phyloP scores from a whole-genome alignment of 108 stramenopile species.

The Fragilariopsis cylindrus region DNA sequence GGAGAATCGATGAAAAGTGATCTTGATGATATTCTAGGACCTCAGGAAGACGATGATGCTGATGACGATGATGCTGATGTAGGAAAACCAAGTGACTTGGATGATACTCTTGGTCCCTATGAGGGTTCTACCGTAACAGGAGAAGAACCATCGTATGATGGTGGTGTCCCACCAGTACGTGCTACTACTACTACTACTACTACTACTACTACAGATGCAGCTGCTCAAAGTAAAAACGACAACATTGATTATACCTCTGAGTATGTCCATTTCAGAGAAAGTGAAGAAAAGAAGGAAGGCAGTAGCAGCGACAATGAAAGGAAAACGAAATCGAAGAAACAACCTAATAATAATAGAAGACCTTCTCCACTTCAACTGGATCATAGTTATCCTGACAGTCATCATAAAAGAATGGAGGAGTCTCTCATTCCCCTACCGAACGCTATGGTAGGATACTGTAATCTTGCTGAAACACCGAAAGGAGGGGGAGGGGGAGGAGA shows the following conservation, averaged over 20 bases:
- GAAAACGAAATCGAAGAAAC: background rate
- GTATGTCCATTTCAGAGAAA: conserved; percentile 15
- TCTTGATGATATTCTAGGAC: conserved; percentile 23
- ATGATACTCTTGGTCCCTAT: conserved; percentile 15
- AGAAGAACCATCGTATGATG: background rate
- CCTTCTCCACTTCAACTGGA: background rate
- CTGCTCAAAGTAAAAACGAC: background rate
- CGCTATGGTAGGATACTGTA: too few relatives aligned
- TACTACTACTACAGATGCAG: background rate
- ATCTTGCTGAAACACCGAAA: background rate
- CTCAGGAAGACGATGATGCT: background rate
- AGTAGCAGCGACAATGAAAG: too few relatives aligned
- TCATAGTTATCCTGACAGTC: background rate
- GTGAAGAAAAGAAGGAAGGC: background rate
- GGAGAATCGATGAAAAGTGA: conserved; percentile 8
- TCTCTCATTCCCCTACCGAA: background rate
- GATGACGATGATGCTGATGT: too few relatives aligned
- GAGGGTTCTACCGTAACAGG: conserved; percentile 6
- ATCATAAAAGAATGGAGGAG: background rate
- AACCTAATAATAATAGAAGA: background rate
- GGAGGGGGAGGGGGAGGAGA: background rate
- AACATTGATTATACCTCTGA: background rate
- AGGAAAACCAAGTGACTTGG: conserved; percentile 5
- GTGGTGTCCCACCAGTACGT: background rate
- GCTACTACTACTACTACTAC: background rate